Percentiles rank a stretch among this genome's conserved stretches.
These are phyloP conservation scores for Coemansia sp. DNA, from an alignment of 192 early-diverging fungal species.

Conservation along the genomic window DNA sequence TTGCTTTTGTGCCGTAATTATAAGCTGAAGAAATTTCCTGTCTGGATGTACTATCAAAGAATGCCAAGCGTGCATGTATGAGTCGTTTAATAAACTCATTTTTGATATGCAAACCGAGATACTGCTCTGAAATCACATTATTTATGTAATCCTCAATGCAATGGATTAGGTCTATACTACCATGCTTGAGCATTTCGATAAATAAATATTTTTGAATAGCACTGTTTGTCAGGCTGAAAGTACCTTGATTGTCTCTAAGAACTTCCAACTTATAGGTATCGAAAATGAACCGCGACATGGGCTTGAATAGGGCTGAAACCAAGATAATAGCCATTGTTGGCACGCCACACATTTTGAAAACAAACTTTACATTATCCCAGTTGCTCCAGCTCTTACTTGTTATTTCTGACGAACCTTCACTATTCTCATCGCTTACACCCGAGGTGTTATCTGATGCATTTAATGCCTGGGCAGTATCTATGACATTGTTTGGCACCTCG, in stretches of 20 bases:
- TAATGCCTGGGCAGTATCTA: not conserved
- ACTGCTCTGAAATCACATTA: not conserved
- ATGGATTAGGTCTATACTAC: not conserved
- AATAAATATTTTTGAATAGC: slow-evolving; percentile 22
- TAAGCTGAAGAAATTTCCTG: slow-evolving; percentile 28
- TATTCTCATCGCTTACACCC: not conserved
- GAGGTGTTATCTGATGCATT: not conserved
- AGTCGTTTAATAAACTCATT: slow-evolving; percentile 16
- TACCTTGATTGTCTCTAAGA: slow-evolving; percentile 3
- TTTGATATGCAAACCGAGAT: slow-evolving; percentile 13
- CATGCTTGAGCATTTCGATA: slow-evolving; percentile 13
- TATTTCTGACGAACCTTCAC: not conserved
- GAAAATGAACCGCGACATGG: slow-evolving; percentile 18
- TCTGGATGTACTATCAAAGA: slow-evolving; percentile 35
- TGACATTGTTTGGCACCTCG: not conserved
- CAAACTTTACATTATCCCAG: slow-evolving; percentile 25
- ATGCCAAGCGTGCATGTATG: slow-evolving; percentile 30
- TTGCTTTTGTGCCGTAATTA: slow-evolving; percentile 7
- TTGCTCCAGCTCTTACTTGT: not conserved
- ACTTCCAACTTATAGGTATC: slow-evolving; percentile 19
- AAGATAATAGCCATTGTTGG: slow-evolving; percentile 14
- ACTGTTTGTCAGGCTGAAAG: not conserved
- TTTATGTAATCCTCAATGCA: slow-evolving; percentile 1
- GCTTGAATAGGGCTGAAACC: slow-evolving; percentile 17
- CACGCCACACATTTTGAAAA: slow-evolving; percentile 25